Evolutionary conservation across 345 rosid species (phyloP), one percentile per base, ranked within the genome.

Genomic region (Syzygium oleosum): DNA sequence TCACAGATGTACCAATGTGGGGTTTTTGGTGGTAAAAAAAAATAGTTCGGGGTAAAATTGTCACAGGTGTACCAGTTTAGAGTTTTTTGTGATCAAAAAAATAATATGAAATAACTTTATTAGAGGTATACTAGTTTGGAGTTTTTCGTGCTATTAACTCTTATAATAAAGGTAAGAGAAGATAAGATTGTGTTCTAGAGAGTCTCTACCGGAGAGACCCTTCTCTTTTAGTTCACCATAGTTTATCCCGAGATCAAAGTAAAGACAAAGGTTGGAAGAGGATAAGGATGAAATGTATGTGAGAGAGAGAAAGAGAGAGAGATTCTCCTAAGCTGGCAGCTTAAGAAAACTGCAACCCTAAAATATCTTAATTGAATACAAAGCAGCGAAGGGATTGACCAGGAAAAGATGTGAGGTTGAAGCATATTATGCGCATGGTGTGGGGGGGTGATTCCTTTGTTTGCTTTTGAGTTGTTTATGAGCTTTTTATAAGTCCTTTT

Each of bases 231-330:
- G 65, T 21, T 53, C 46, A 85, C 51, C 19, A 46, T 46, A 23
- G 54, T 85, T 85, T 73, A 34, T 34, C 80, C 80, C 49, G 4
- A 19, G 80, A 73, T 73, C 80, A 11, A 73, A 73, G 80, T 65
- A 86, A 49, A 51, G 59, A 86, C 49, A 86, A 53, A 43, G 27
- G 58, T 51, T 51, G 56, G 23, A 4, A 59, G 23, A 51, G 63
- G 89, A 87, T 87, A 84, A 84, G 89, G 86, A 84, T 87, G 89
- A 63, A 84, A 12, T 56, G 56, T 25, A 51, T 25, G 49, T 49
- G 79, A 2, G 79, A 23, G 52, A 29, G 25, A 56, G 68, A 55
- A 2, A 43, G 73, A 63, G 52, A 56, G 52, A 58, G 88, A 84
- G 88, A 84, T 51, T 86, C 87, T 86, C 87, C 55, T 34, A 6